Base-by-base conservation (phyloP, 2,329 filamentous ascomycete species). In the Pestalotiopsis fici region DNA sequence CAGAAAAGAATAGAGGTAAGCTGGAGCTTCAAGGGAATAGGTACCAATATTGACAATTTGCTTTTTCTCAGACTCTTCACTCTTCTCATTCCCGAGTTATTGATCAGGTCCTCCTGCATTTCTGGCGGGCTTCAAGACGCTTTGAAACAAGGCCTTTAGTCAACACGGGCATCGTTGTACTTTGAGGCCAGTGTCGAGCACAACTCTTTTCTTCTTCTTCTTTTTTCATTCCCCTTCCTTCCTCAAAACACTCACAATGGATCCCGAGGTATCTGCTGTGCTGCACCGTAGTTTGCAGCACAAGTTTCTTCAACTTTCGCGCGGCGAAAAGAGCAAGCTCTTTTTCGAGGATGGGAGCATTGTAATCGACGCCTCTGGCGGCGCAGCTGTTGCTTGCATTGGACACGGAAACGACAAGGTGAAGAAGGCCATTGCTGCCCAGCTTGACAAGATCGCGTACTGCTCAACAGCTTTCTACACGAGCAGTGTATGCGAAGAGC, bases 341-440 rank as follows among this genome's bases (percentile, higher is more conserved):
- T 65, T 78, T 23, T 76, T 83, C 1, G 76, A 79, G 25, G 79
- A 82, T 68, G 83, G 82, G 15, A 77, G 75, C 6, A 75, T 70
- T 55, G 78, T 85, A 23, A 74, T 85, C 3, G 83, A 85, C 67
- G 83, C 81, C 11, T 82, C 79, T 7, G 80, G 82, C 7, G 83
- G 83, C 21, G 81, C 83, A 2, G 80, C 83, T 0, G 83, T 85
- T 35, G 78, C 82, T 7, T 84, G 82, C 69, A 72, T 86, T 31
- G 83, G 83, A 2, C 83, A 84, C 71, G 80, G 80, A 6, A 74
- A 85, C 64, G 64, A 72, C 23, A 75, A 79, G 65, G 82, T 85
- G 15, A 78, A 78, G 37, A 71, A 78, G 31, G 83, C 82, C 4
- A 79, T 83, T 59, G 68, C 74, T 11, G 72, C 75, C 12, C 83